Evolutionary conservation across 2,329 filamentous ascomycete genomes (phyloP).

Genomic region (Thelonectria discophora): DNA sequence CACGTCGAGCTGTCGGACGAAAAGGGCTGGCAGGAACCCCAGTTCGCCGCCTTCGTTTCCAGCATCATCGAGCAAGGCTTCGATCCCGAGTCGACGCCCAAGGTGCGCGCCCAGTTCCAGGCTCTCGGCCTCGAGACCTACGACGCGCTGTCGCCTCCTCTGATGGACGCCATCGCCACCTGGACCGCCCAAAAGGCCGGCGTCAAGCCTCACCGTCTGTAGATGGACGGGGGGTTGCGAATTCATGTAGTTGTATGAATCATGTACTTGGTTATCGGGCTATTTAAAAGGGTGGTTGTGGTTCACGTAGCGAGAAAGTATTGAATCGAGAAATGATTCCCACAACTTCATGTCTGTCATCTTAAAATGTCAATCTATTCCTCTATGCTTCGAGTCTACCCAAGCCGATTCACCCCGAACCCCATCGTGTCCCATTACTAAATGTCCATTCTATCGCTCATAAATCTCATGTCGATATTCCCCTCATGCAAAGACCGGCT

Average conservation of each 20-base stretch:
- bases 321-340: background rate
- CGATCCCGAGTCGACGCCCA: conserved; percentile 61
- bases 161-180: conserved; percentile 71
- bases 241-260: conserved; percentile 17
- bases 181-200: conserved; percentile 60
- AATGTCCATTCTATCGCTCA: background rate
- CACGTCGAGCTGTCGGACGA: conserved; percentile 68
- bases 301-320: background rate
- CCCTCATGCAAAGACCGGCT: background rate
- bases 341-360: background rate
- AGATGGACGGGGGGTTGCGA: background rate
- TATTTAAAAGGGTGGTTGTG: background rate
- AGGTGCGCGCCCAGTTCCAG: conserved; percentile 63
- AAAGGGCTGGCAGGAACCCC: conserved; percentile 75
- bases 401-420: background rate
- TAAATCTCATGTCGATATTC: background rate
- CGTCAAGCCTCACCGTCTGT: conserved; percentile 18
- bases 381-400: background rate
- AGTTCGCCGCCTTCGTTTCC: conserved; percentile 74
- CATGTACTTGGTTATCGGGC: conserved; percentile 5
- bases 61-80: conserved; percentile 76
- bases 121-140: conserved; percentile 67
- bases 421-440: no score
- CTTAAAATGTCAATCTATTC: background rate
- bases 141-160: conserved; percentile 66